Evolutionary conservation across 2,329 filamentous ascomycete genomes (phyloP).

Genomic region (Alternaria hordeiaustralica): DNA sequence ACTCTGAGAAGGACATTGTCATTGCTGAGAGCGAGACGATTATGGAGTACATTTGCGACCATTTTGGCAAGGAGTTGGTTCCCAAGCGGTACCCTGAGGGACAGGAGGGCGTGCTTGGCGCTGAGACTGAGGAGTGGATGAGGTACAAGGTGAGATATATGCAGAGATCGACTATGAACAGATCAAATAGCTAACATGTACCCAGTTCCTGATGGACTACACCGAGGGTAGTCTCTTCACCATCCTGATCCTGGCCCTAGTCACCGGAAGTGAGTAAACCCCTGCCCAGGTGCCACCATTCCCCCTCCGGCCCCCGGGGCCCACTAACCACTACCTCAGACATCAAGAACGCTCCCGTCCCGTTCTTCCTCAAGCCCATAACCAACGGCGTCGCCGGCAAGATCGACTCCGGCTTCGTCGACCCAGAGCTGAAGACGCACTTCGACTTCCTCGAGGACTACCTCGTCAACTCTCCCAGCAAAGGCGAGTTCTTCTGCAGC

Average conservation of each 20-base stretch:
- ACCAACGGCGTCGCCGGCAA: constrained; percentile 61
- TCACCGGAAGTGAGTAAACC: constrained; percentile 56
- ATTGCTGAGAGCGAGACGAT: constrained; percentile 85
- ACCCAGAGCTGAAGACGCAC: constrained; percentile 56
- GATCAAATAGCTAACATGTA: constrained; percentile 38
- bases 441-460: constrained; percentile 60
- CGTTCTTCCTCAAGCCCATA: constrained; percentile 73
- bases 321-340: constrained; percentile 11
- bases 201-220: constrained; percentile 70
- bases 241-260: constrained; percentile 67
- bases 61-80: constrained; percentile 62
- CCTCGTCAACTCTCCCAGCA: constrained; percentile 53
- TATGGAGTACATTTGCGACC: constrained; percentile 79
- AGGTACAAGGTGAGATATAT: constrained; percentile 55
- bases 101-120: constrained; percentile 62
- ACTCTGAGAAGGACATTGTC: constrained; percentile 60
- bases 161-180: fast-evolving
- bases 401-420: constrained; percentile 54
- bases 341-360: constrained; percentile 61
- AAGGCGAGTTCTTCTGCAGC: constrained; percentile 60
- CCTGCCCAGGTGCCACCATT: no score
- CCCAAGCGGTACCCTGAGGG: constrained; percentile 61
- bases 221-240: constrained; percentile 84
- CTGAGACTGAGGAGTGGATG: constrained; percentile 66
- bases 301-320: no score